Percentiles rank a stretch among this genome's conserved stretches.
Conservation (phyloP, 768 basidiomycete genomes). For the Amanita subjunquillea region DNA sequence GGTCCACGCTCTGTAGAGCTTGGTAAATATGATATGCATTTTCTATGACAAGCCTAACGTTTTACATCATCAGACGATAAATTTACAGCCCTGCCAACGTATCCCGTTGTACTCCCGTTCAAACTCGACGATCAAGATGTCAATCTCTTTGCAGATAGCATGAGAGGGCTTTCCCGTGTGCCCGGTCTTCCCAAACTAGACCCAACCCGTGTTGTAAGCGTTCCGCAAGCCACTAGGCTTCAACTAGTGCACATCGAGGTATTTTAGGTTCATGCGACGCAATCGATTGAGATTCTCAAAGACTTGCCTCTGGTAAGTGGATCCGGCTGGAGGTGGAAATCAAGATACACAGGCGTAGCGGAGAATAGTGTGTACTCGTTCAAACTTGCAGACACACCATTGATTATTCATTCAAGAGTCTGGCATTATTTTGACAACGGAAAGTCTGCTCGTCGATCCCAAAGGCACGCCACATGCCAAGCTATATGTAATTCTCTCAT, state of each 20-base stretch:
- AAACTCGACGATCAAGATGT: conserved; percentile 65
- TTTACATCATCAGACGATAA: conserved; percentile 34
- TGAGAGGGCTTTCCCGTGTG: conserved; percentile 32
- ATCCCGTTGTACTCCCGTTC: conserved; percentile 68
- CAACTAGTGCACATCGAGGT: background rate
- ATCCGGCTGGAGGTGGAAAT: conserved; percentile 67
- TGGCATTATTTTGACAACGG: conserved; percentile 62
- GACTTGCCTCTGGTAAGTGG: conserved; percentile 71
- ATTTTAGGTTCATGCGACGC: conserved; percentile 65
- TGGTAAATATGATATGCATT: conserved; percentile 21
- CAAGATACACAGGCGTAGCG: conserved; percentile 54
- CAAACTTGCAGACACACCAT: background rate
- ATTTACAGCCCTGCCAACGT: conserved; percentile 77
- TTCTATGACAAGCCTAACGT: background rate
- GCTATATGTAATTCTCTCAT: conserved; percentile 37
- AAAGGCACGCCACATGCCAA: conserved; percentile 49
- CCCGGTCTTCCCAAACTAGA: conserved; percentile 66
- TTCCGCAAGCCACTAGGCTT: background rate
- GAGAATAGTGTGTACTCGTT: conserved; percentile 65
- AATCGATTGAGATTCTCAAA: conserved; percentile 71
- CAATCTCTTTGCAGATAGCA: conserved; percentile 49
- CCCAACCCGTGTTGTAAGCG: conserved; percentile 56
- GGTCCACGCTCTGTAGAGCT: conserved; percentile 29
- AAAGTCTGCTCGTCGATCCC: conserved; percentile 53
- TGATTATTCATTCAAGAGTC: conserved; percentile 36